A percentile compares a stretch with the other conserved stretches of the same genome.
phyloP scores from a whole-genome alignment of 2,329 filamentous ascomycete genomes.

The Bimuria novae-zelandiae region DNA sequence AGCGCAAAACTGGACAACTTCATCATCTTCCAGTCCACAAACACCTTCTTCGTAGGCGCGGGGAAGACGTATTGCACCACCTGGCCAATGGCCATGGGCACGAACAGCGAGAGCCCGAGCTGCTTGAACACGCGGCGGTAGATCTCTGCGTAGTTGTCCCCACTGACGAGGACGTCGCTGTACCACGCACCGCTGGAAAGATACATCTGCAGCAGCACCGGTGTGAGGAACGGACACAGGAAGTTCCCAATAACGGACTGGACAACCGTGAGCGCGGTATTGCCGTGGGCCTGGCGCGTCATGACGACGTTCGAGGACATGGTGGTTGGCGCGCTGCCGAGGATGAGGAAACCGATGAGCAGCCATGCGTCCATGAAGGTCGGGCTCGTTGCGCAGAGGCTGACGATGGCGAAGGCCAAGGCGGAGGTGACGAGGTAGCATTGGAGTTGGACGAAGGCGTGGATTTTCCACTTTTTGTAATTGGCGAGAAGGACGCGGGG shows the following conservation, averaged over 20 bases:
- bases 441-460: conserved; percentile 68
- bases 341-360: conserved; percentile 69
- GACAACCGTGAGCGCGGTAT: conserved; percentile 55
- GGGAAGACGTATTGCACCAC: conserved; percentile 61
- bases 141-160: conserved; percentile 61
- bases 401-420: conserved; percentile 62
- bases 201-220: conserved; percentile 66
- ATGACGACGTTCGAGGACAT: conserved; percentile 76
- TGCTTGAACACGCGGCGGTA: conserved; percentile 71
- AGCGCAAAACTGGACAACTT: conserved; percentile 53
- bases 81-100: conserved; percentile 68
- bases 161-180: conserved; percentile 59
- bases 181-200: conserved; percentile 59
- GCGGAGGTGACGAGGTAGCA: conserved; percentile 70
- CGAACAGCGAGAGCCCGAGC: conserved; percentile 67
- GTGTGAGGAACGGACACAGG: conserved; percentile 69
- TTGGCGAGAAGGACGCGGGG: conserved; percentile 65
- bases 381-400: conserved; percentile 55
- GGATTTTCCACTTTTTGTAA: conserved; percentile 68
- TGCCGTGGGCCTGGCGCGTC: conserved; percentile 70
- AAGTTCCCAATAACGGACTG: conserved; percentile 74
- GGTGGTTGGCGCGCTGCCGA: conserved; percentile 72
- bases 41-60: conserved; percentile 59
- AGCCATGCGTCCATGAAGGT: conserved; percentile 65
- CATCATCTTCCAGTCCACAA: conserved; percentile 50